Conservation (phyloP, 2,329 filamentous ascomycete species). For the Aureobasidium pullulans region DNA sequence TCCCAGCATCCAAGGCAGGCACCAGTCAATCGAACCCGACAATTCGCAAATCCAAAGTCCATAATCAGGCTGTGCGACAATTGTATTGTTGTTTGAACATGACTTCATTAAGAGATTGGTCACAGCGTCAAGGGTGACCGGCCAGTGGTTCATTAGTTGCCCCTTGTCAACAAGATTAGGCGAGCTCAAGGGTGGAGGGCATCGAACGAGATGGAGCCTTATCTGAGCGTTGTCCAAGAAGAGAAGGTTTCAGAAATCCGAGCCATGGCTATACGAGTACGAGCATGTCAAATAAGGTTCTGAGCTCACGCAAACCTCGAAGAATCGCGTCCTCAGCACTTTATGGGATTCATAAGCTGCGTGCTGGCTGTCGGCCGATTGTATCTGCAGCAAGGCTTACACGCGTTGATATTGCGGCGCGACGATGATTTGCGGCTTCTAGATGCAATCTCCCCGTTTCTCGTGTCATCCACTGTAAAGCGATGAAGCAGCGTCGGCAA, state of each 20-base stretch:
- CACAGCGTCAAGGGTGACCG: background rate
- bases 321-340: background rate
- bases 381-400: background rate
- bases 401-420: background rate
- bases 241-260: too few species aligned
- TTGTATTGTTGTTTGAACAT: background rate
- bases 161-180: background rate
- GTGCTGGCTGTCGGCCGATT: background rate
- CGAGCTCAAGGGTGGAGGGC: background rate
- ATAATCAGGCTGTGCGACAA: background rate
- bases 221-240: background rate
- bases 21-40: too few species aligned
- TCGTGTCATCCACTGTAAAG: background rate
- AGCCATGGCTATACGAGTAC: background rate
- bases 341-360: too few species aligned
- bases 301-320: too few species aligned
- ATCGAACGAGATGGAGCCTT: background rate
- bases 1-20: background rate
- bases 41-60: too few species aligned
- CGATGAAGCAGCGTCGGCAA: background rate
- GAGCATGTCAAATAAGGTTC: background rate
- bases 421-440: background rate
- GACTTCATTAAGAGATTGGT: background rate
- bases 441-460: background rate
- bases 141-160: background rate